These are phyloP conservation scores for Cutaneotrichosporon daszewskae DNA, from an alignment of 1,284 basidiomycete species.

Conservation along the genomic window DNA sequence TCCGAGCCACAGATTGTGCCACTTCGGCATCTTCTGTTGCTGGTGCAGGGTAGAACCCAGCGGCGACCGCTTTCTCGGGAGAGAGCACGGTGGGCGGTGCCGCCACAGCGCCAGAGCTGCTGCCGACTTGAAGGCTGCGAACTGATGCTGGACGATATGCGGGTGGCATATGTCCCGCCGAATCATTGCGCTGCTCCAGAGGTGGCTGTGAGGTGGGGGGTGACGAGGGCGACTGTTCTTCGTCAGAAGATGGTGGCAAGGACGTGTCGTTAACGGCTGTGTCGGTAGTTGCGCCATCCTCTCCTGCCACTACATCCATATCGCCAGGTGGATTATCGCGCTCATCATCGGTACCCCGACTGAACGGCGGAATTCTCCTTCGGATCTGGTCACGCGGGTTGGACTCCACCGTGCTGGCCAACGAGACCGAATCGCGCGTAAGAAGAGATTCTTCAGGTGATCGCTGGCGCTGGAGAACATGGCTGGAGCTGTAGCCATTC, in stretches of 20 bases:
- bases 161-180: conserved; percentile 41
- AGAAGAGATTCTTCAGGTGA: conserved; percentile 2
- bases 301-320: no score
- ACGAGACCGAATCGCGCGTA: conserved; percentile 3
- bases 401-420: no score
- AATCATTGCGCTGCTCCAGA: no score
- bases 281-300: no score
- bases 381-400: no score
- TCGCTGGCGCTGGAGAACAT: background rate
- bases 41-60: conserved; percentile 46
- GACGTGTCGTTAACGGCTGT: no score
- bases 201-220: no score
- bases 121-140: conserved; percentile 14
- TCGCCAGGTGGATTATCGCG: no score
- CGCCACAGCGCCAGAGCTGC: conserved; percentile 5
- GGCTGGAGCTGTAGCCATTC: background rate
- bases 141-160: conserved; percentile 45
- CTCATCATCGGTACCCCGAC: no score
- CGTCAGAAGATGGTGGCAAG: no score
- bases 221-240: no score
- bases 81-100: conserved; percentile 1
- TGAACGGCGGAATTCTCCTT: no score
- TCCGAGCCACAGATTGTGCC: conserved; percentile 36
- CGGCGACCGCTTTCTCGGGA: conserved; percentile 38
- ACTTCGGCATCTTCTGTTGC: conserved; percentile 42